Evolutionary conservation across 768 basidiomycete species (phyloP), one percentile per base, ranked within the genome.

Genomic region (Candolleomyces efflorescens): DNA sequence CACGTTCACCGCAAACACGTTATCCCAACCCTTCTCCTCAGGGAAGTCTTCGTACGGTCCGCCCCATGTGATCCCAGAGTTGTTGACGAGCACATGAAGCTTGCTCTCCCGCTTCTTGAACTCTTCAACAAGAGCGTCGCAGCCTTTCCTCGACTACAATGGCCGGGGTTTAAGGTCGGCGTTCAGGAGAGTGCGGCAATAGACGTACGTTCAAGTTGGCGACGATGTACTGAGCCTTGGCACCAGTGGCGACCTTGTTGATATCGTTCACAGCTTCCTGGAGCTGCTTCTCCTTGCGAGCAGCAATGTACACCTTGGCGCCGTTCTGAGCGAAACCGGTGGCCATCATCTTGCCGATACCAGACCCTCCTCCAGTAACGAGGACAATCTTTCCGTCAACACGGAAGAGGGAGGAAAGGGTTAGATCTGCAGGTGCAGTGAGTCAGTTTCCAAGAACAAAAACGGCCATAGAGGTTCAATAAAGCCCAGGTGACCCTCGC

Each of bases 241-340:
- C 65, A 2, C 86, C 87, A 0, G 83, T 78, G 1, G 82, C 79
- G 18, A 71, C 67, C 58, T 82, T 77, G 68, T 84, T 89, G 61
- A 94, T 77, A 41, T 84, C 81, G 15, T 77, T 81, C 2, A 76
- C 73, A 9, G 83, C 73, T 78, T 89, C 82, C 72, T 88, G 84
- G 57, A 95, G 78, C 64, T 88, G 87, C 18, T 76, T 68, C 73
- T 91, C 89, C 68, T 92, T 94, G 55, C 93, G 79, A 11, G 90
- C 86, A 13, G 93, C 92, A 62, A 95, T 93, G 73, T 94, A 94
- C 43, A 96, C 93, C 63, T 84, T 87, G 36, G 87, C 90, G 12
- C 93, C 93, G 64, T 94, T 94, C 71, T 87, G 83, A 1, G 87
- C 89, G 63, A 92, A 87, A 1, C 89, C 86, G 0, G 83, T 75